These are phyloP conservation scores for Nymphaea colorata DNA, from an alignment of 164 flowering plant species.

Conservation along the genomic window DNA sequence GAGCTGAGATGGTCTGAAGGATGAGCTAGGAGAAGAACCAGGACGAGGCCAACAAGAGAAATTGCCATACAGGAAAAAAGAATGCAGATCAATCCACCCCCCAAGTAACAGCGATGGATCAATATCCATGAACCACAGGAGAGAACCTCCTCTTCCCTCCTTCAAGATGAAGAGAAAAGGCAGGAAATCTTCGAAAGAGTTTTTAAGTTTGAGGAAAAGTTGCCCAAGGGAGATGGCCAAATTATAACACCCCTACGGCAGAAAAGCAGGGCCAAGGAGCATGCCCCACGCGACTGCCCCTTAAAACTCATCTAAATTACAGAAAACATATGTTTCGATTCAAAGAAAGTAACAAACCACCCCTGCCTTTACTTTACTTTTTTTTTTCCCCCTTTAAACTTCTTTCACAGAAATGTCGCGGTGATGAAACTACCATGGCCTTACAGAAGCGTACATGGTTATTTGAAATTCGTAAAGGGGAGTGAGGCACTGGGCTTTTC, in stretches of 20 bases:
- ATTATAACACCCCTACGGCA: constrained; percentile 1
- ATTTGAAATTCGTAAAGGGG: too few relatives aligned
- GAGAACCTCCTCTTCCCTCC: constrained; percentile 5
- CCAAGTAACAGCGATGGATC: constrained; percentile 64
- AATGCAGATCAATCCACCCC: constrained; percentile 37
- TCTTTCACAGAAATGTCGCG: too few relatives aligned
- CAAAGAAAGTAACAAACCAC: background rate
- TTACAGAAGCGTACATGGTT: too few relatives aligned
- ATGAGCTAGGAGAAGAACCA: constrained; percentile 24
- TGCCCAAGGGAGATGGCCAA: background rate
- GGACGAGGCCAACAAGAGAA: constrained; percentile 20
- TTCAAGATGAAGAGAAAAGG: constrained; percentile 10
- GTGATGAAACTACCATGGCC: too few relatives aligned
- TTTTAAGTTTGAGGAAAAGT: background rate
- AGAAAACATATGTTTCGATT: constrained; percentile 1
- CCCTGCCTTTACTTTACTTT: too few relatives aligned
- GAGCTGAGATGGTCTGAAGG: constrained; percentile 17
- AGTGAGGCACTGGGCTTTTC: too few relatives aligned
- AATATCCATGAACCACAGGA: constrained; percentile 69
- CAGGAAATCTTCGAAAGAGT: constrained; percentile 2
- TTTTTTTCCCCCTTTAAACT: too few relatives aligned
- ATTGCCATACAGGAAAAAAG: constrained; percentile 54
- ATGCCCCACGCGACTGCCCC: constrained; percentile 15
- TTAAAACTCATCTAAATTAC: background rate
- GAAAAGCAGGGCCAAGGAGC: constrained; percentile 16